phyloP scores from a whole-genome alignment of 495 filamentous ascomycete genomes.

The Neurospora sp. region DNA sequence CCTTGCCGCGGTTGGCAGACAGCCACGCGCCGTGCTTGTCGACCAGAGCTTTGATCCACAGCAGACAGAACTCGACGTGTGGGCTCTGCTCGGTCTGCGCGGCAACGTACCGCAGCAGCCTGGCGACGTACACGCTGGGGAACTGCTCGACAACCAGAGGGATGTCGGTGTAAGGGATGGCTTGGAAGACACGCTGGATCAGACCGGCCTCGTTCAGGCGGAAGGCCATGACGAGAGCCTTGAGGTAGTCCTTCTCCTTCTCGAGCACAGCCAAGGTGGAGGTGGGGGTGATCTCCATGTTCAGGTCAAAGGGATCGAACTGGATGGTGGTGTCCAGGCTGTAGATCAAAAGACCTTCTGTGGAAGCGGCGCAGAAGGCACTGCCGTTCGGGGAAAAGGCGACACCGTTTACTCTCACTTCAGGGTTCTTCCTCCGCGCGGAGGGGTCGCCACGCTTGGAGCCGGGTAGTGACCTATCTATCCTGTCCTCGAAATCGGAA shows the following conservation, averaged over 20 bases:
- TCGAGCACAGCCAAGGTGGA: constrained; percentile 65
- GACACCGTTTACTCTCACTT: constrained; percentile 76
- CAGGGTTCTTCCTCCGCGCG: constrained; percentile 60
- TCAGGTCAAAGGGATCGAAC: constrained; percentile 95
- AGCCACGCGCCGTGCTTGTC: constrained; percentile 73
- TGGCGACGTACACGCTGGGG: constrained; percentile 76
- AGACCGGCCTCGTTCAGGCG: constrained; percentile 74
- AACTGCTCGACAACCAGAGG: constrained; percentile 66
- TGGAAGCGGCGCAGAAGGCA: constrained; percentile 88
- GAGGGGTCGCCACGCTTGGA: constrained; percentile 75
- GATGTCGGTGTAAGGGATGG: constrained; percentile 66
- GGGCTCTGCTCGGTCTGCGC: constrained; percentile 80
- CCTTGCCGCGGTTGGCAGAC: constrained; percentile 62
- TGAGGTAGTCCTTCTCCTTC: constrained; percentile 70
- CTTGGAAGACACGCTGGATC: constrained; percentile 74
- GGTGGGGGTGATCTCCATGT: constrained; percentile 80
- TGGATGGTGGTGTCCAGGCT: constrained; percentile 67
- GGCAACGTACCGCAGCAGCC: constrained; percentile 75
- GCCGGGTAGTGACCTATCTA: constrained; percentile 79
- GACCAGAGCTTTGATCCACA: constrained; percentile 84
- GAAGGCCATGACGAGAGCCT: constrained; percentile 94
- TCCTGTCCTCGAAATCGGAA: constrained; percentile 77
- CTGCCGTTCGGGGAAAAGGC: constrained; percentile 82
- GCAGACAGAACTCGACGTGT: constrained; percentile 84
- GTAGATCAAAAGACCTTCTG: constrained; percentile 89